These are phyloP conservation scores for Suhomyces sp. DNA, from an alignment of 805 yeast genomes.

Conservation along the genomic window DNA sequence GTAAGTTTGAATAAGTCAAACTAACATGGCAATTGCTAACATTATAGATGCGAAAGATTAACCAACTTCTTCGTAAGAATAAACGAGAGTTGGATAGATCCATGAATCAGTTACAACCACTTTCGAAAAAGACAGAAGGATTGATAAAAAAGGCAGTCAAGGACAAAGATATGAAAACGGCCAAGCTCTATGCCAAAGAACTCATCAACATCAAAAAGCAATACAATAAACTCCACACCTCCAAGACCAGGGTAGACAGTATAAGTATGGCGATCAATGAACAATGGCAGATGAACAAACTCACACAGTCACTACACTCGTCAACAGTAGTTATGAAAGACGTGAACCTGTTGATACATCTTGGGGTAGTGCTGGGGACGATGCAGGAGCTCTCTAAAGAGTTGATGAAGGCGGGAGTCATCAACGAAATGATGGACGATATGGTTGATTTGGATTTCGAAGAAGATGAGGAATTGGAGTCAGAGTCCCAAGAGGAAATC, in stretches of 20 bases:
- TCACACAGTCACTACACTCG: slow-evolving; percentile 76
- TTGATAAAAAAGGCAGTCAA: slow-evolving; percentile 73
- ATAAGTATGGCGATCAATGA: slow-evolving; percentile 88
- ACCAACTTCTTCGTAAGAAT: slow-evolving; percentile 75
- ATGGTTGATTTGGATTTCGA: slow-evolving; percentile 69
- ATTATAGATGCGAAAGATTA: slow-evolving; percentile 64
- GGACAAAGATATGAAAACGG: slow-evolving; percentile 71
- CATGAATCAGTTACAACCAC: slow-evolving; percentile 52
- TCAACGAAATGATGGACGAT: slow-evolving; percentile 94
- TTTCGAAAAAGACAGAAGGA: slow-evolving; percentile 72
- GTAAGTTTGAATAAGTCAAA: slow-evolving; percentile 29
- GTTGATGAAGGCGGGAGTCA: slow-evolving; percentile 78
- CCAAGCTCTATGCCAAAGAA: slow-evolving; percentile 79
- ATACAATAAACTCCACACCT: slow-evolving; percentile 65
- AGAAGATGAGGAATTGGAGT: slow-evolving; percentile 55
- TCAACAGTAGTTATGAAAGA: slow-evolving; percentile 85
- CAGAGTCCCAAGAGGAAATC: slow-evolving; percentile 65
- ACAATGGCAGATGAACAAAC: slow-evolving; percentile 79
- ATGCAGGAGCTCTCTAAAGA: slow-evolving; percentile 87
- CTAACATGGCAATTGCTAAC: slow-evolving; percentile 1
- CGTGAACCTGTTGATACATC: slow-evolving; percentile 69
- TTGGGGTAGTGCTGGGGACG: slow-evolving; percentile 78
- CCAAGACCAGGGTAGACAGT: slow-evolving; percentile 83
- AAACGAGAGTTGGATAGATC: slow-evolving; percentile 82
- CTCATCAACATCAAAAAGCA: slow-evolving; percentile 70